Percentiles rank a stretch among this genome's conserved stretches.
These are phyloP conservation scores for Aspergillus phoenicis DNA, from an alignment of 2,329 filamentous ascomycete species.

Conservation along the genomic window DNA sequence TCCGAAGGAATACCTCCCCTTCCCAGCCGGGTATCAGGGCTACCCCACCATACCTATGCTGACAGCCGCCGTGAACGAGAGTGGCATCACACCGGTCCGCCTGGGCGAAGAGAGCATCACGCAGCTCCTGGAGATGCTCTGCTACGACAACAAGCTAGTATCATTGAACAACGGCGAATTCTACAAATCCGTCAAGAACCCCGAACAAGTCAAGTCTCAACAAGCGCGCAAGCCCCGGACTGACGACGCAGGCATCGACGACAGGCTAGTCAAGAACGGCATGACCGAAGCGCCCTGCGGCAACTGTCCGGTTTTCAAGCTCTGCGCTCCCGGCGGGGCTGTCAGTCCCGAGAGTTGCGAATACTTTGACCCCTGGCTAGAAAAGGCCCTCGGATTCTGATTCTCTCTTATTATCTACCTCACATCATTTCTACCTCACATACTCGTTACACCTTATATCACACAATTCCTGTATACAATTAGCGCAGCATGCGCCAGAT, in stretches of 20 bases:
- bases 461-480: constrained; percentile 16
- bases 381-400: constrained; percentile 41
- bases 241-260: constrained; percentile 36
- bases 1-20: constrained; percentile 50
- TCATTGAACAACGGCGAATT: constrained; percentile 51
- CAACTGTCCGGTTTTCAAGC: constrained; percentile 85
- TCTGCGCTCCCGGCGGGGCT: constrained; percentile 87
- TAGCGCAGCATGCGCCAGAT: constrained; percentile 16
- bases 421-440: not conserved
- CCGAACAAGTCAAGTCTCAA: constrained; percentile 38
- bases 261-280: constrained; percentile 64
- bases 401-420: not conserved
- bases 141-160: constrained; percentile 85
- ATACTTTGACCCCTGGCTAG: constrained; percentile 87
- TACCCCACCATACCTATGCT: constrained; percentile 84
- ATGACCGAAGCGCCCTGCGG: constrained; percentile 90
- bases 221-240: constrained; percentile 36
- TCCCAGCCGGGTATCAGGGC: constrained; percentile 66
- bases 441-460: constrained; percentile 2
- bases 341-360: constrained; percentile 88
- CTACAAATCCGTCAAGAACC: constrained; percentile 52
- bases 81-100: constrained; percentile 71
- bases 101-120: constrained; percentile 73
- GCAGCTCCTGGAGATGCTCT: constrained; percentile 83
- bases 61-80: constrained; percentile 70